phyloP scores from a whole-genome alignment of 2,329 filamentous ascomycete species.

The Escovopsis weberi region DNA sequence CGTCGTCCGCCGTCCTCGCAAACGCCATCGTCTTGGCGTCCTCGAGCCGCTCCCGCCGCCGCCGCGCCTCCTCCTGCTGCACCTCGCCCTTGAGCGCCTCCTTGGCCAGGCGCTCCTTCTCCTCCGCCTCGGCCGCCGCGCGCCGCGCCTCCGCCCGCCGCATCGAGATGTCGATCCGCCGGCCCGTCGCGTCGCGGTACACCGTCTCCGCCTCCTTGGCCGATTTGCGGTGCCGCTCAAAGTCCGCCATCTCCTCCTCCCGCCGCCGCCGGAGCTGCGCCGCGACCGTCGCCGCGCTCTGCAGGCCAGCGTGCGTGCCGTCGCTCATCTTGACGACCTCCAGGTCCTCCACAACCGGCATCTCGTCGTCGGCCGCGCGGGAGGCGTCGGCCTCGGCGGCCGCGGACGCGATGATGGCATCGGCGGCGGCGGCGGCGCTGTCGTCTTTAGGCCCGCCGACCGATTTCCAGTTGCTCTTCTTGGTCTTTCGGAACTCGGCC shows the following conservation, averaged over 20 bases:
- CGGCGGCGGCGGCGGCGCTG: slow-evolving; percentile 35
- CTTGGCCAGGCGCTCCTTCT: slow-evolving; percentile 51
- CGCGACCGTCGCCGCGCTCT: slow-evolving; percentile 66
- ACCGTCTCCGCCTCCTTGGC: slow-evolving; percentile 61
- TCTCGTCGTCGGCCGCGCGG: slow-evolving; percentile 32
- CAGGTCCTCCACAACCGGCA: slow-evolving; percentile 22
- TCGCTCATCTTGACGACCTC: slow-evolving; percentile 61
- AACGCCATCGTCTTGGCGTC: slow-evolving; percentile 75
- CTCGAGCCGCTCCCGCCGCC: slow-evolving; percentile 51
- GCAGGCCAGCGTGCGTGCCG: slow-evolving; percentile 74
- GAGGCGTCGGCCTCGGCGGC: slow-evolving; percentile 50
- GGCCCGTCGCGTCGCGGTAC: slow-evolving; percentile 85
- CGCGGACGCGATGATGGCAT: slow-evolving; percentile 61
- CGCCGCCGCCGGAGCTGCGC: slow-evolving; percentile 53
- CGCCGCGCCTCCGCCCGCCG: slow-evolving; percentile 75
- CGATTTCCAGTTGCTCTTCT: slow-evolving; percentile 69
- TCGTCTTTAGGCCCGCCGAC: slow-evolving; percentile 35
- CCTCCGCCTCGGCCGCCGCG: slow-evolving; percentile 49
- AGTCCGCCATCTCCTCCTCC: slow-evolving; percentile 44
- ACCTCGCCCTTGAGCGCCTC: slow-evolving; percentile 73
- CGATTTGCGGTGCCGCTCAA: slow-evolving; percentile 28
- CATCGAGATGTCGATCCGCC: slow-evolving; percentile 88
- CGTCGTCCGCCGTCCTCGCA: slow-evolving; percentile 70
- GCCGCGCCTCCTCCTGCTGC: slow-evolving; percentile 54
- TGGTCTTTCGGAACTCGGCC: slow-evolving; percentile 56